These are phyloP conservation scores for Nothomitra cinnamomea DNA, from an alignment of 2,329 filamentous ascomycete species.

Conservation along the genomic window DNA sequence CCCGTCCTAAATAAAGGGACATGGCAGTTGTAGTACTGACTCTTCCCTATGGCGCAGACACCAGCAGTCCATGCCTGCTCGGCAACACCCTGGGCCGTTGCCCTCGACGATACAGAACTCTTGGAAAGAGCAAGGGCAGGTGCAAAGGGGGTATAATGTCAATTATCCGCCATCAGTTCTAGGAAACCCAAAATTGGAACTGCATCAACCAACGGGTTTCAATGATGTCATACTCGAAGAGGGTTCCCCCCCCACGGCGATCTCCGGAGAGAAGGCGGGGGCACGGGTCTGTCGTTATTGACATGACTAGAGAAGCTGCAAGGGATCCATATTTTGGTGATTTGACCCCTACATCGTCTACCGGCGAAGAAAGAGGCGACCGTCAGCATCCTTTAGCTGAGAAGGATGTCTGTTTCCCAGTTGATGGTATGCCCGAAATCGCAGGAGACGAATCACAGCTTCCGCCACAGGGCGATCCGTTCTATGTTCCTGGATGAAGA, in stretches of 20 bases:
- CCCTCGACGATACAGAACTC: background rate
- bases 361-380: conserved; percentile 23
- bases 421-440: conserved; percentile 60
- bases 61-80: conserved; percentile 44
- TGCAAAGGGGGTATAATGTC: conserved; percentile 39
- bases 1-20: background rate
- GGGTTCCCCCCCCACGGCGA: conserved; percentile 30
- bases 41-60: conserved; percentile 26
- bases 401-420: conserved; percentile 85
- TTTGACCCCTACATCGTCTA: conserved; percentile 24
- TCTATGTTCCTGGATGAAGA: conserved; percentile 26
- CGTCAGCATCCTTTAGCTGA: conserved; percentile 46
- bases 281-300: conserved; percentile 21
- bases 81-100: conserved; percentile 27
- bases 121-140: background rate
- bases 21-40: conserved; percentile 10
- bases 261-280: conserved; percentile 17
- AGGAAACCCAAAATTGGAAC: conserved; percentile 38
- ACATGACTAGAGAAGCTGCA: conserved; percentile 26
- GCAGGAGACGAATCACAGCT: conserved; percentile 53
- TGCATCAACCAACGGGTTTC: conserved; percentile 36
- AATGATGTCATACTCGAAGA: conserved; percentile 57
- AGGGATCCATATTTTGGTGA: conserved; percentile 10
- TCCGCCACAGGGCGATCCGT: conserved; percentile 19
- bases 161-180: conserved; percentile 55